A percentile compares a stretch with the other conserved stretches of the same genome.
phyloP scores from a whole-genome alignment of 2,329 filamentous ascomycete genomes.

The Exophiala sideris region DNA sequence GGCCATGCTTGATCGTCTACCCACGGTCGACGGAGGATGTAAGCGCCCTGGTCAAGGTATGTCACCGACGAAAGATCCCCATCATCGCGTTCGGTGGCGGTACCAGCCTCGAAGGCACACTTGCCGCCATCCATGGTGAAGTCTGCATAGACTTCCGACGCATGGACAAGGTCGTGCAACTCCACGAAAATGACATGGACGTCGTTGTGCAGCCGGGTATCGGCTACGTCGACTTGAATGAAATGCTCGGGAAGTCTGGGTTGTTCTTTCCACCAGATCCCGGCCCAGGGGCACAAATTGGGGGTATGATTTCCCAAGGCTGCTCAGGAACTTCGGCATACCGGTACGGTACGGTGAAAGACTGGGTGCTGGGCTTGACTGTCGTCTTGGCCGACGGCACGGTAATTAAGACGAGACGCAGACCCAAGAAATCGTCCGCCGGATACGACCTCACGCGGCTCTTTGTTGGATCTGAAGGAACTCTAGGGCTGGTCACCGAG shows the following conservation, averaged over 20 bases:
- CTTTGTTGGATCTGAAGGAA: conserved; percentile 80
- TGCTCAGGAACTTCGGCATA: conserved; percentile 62
- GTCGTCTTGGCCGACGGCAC: conserved; percentile 68
- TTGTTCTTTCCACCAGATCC: conserved; percentile 92
- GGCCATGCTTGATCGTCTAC: conserved; percentile 7
- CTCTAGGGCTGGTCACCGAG: conserved; percentile 76
- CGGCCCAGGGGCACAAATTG: conserved; percentile 60
- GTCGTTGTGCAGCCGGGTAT: conserved; percentile 87
- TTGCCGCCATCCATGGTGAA: conserved; percentile 80
- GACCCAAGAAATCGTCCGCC: conserved; percentile 77
- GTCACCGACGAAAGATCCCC: conserved; percentile 73
- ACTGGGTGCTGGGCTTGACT: conserved; percentile 69
- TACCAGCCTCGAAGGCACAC: conserved; percentile 83
- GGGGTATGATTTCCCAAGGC: conserved; percentile 64
- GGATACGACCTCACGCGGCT: conserved; percentile 79
- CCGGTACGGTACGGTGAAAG: conserved; percentile 72
- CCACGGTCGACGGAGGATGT: conserved; percentile 65
- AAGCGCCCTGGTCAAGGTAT: conserved; percentile 63
- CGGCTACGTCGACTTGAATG: conserved; percentile 88
- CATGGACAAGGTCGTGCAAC: conserved; percentile 77
- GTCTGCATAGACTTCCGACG: conserved; percentile 84
- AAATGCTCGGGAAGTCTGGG: conserved; percentile 66
- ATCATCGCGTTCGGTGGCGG: conserved; percentile 86
- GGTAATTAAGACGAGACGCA: conserved; percentile 65
- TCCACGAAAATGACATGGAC: conserved; percentile 88